These are phyloP conservation scores for Punctularia strigosozonata DNA, from an alignment of 768 basidiomycete species.

Conservation along the genomic window DNA sequence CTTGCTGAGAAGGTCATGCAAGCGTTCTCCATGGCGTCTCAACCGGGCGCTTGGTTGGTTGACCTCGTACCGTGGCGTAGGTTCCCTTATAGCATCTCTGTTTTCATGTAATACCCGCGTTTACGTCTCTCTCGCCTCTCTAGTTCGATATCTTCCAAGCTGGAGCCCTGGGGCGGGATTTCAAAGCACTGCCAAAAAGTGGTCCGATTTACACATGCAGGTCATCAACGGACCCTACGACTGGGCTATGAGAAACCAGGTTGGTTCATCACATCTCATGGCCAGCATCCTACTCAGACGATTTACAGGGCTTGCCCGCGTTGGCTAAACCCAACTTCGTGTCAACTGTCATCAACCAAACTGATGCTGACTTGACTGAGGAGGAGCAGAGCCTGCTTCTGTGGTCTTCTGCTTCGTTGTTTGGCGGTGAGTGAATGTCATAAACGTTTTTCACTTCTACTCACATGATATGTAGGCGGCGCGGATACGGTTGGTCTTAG, in stretches of 20 bases:
- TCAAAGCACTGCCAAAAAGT: slow-evolving; percentile 1
- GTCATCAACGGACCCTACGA: slow-evolving; percentile 4
- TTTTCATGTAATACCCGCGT: too few species aligned
- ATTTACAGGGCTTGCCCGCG: not conserved
- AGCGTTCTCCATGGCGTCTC: slow-evolving; percentile 2
- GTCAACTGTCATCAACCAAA: not conserved
- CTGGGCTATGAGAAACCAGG: slow-evolving; percentile 4
- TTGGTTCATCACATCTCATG: not conserved
- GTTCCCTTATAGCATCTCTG: not conserved
- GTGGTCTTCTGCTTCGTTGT: slow-evolving; percentile 11
- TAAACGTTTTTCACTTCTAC: not conserved
- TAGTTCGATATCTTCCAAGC: slow-evolving; percentile 7
- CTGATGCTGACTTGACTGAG: slow-evolving; percentile 1
- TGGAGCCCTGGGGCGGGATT: slow-evolving; percentile 11
- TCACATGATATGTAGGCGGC: slow-evolving; percentile 2
- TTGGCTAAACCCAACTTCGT: not conserved
- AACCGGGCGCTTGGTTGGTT: slow-evolving; percentile 7
- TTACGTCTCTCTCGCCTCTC: not conserved
- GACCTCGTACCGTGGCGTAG: slow-evolving; percentile 9
- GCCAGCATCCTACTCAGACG: too few species aligned
- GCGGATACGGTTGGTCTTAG: slow-evolving; percentile 4
- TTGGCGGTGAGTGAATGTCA: slow-evolving; percentile 7
- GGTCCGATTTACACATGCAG: slow-evolving; percentile 2
- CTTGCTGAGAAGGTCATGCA: slow-evolving; percentile 3
- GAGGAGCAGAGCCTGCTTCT: slow-evolving; percentile 5